These are phyloP conservation scores for Aphanomyces invadans DNA, from an alignment of 352 stramenopile species.

Conservation along the genomic window DNA sequence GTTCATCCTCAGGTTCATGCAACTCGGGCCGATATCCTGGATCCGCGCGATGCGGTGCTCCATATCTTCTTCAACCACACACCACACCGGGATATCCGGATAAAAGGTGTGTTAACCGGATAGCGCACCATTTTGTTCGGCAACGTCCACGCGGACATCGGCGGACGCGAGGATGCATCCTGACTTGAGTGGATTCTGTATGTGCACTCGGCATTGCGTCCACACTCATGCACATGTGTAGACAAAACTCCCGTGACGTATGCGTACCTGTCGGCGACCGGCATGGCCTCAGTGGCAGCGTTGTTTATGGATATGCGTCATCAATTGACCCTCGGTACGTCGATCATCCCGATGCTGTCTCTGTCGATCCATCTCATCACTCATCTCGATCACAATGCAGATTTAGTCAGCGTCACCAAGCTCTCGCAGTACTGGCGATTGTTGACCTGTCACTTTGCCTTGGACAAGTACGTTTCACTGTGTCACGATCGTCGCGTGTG, in stretches of 20 bases:
- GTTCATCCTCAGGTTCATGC: too few relatives aligned
- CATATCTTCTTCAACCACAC: too few relatives aligned
- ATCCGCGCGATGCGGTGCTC: too few relatives aligned
- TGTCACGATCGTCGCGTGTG: neutral
- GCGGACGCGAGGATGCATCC: slow-evolving; percentile 18
- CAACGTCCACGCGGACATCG: neutral
- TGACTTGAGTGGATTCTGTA: slow-evolving; percentile 21
- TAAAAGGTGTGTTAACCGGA: neutral
- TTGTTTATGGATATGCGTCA: slow-evolving; percentile 17
- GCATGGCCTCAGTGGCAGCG: slow-evolving; percentile 8
- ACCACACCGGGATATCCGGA: neutral
- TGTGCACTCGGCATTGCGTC: neutral
- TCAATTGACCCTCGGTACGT: slow-evolving; percentile 3
- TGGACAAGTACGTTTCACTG: neutral
- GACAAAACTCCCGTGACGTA: slow-evolving; percentile 24
- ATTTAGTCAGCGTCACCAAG: neutral
- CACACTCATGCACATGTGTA: neutral
- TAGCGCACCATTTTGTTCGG: neutral
- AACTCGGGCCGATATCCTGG: too few relatives aligned
- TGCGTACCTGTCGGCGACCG: slow-evolving; percentile 20
- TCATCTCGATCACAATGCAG: neutral
- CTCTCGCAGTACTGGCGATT: slow-evolving; percentile 21
- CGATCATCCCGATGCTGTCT: neutral
- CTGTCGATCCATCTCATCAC: too few relatives aligned
- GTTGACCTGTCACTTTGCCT: slow-evolving; percentile 20